Base-by-base conservation (phyloP, 805 yeast species). In the Wickerhamomyces tratensis region DNA sequence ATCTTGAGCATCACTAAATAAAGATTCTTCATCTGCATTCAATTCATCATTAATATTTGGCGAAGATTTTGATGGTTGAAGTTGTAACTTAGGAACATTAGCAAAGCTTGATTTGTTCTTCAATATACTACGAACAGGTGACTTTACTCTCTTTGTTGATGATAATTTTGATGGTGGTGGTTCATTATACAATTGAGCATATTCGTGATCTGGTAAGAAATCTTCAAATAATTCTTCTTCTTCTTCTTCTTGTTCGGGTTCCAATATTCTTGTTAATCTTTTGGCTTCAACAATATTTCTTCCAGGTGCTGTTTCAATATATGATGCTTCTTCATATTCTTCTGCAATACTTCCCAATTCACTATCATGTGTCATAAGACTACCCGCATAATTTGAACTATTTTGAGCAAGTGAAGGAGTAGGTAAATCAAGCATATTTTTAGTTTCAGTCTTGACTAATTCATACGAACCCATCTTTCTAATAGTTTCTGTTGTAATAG, bases 401-500 rank as follows among this genome's bases (percentile, higher is more conserved):
- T 57, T 58, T 7, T 12, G 7, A 13, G 13, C n/a, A 38, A 57
- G 58, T 39, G 59, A 54, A 41, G 59, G 61, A 11, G 46, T 43
- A 29, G 62, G 56, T n/a, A 56, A 45, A 11, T 51, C 62, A 48
- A 46, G 45, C 49, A 58, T 42, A 51, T 70, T 54, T 41, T 69
- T 64, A 2, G 72, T 64, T 0, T 72, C 69, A 2, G 75, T 71
- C 43, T 68, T 69, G 13, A 67, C 65, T 38, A 69, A 62, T 45
- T 72, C 74, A 35, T 57, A 60, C 2, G 72, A 72, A 38, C 72
- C 73, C 43, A 68, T 51, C 41, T 65, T 63, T 46, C 69, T 66
- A 25, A 74, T 61, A 1, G 75, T 72, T 27, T 69, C 68, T 40
- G 67, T 71, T 4, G 77, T 72, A 35, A 75, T 70, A 4, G 77